Evolutionary conservation across 768 basidiomycete species (phyloP).

Genomic region (Lyophyllum shimeji): DNA sequence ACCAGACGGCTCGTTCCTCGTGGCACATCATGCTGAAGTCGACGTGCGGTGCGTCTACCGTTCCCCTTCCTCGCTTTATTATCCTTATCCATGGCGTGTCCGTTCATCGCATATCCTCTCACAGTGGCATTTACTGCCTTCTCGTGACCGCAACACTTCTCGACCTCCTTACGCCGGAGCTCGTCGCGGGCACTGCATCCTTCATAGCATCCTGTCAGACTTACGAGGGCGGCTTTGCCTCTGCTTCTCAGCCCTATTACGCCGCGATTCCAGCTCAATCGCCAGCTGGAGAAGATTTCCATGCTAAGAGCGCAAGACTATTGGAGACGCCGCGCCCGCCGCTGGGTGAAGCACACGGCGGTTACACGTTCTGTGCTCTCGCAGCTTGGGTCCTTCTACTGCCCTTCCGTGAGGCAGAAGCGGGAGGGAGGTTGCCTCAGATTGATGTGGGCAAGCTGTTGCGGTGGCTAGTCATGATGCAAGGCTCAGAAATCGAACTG

Average conservation of each 20-base stretch:
- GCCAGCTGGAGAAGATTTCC: conserved; percentile 8
- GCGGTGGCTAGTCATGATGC: conserved; percentile 85
- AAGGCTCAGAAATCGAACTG: conserved; percentile 77
- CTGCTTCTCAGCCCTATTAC: conserved; percentile 71
- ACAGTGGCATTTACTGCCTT: conserved; percentile 92
- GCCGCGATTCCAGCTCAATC: conserved; percentile 32
- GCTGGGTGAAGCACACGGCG: conserved; percentile 96
- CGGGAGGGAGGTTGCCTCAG: conserved; percentile 26
- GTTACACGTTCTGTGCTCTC: conserved; percentile 93
- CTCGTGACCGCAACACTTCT: conserved; percentile 81
- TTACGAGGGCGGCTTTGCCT: conserved; percentile 95
- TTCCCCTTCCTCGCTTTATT: background rate
- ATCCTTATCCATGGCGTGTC: no score
- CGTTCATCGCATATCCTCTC: background rate
- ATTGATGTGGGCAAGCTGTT: conserved; percentile 64
- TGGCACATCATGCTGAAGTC: conserved; percentile 84
- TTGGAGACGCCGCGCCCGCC: conserved; percentile 54
- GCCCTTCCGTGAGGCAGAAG: conserved; percentile 41
- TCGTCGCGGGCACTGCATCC: conserved; percentile 69
- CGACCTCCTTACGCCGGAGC: conserved; percentile 85
- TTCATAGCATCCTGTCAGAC: conserved; percentile 94
- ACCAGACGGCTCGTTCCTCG: conserved; percentile 90
- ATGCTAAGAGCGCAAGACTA: background rate
- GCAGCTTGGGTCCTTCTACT: conserved; percentile 81
- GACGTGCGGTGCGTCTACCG: conserved; percentile 76